A percentile compares a stretch with the other conserved stretches of the same genome.
Evolutionary conservation across 805 yeast genomes (phyloP).

Genomic region (Wickerhamia fluorescens): DNA sequence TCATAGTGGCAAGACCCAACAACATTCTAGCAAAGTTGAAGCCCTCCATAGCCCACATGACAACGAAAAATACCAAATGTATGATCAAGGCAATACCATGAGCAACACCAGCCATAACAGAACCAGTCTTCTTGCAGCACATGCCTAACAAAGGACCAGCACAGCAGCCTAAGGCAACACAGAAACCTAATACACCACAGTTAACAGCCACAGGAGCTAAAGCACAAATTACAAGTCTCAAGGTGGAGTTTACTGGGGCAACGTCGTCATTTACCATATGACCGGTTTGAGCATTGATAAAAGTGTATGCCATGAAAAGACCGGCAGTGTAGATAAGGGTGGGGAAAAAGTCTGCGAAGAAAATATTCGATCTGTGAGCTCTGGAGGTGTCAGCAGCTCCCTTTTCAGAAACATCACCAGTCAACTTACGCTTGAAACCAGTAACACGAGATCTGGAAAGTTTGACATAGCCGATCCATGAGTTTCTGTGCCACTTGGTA

Average conservation of each 20-base stretch:
- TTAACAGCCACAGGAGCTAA: conserved; percentile 88
- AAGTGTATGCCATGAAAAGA: conserved; percentile 71
- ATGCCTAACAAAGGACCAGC: conserved; percentile 92
- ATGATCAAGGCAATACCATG: conserved; percentile 91
- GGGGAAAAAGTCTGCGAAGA: conserved; percentile 72
- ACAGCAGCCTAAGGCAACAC: conserved; percentile 87
- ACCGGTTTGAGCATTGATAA: conserved; percentile 82
- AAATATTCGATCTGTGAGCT: conserved; percentile 70
- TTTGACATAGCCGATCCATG: conserved; percentile 82
- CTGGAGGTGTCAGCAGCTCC: conserved; percentile 64
- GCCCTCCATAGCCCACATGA: conserved; percentile 95
- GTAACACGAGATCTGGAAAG: conserved; percentile 81
- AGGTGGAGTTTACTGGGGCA: conserved; percentile 55
- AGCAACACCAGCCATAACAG: conserved; percentile 91
- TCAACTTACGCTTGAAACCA: conserved; percentile 74
- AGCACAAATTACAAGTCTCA: conserved; percentile 72
- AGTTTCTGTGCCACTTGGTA: conserved; percentile 80
- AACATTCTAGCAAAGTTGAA: conserved; percentile 84
- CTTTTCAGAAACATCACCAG: conserved; percentile 62
- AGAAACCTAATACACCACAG: conserved; percentile 73
- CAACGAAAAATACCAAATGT: conserved; percentile 82
- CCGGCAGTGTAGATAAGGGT: conserved; percentile 66
- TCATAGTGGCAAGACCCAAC: conserved; percentile 76
- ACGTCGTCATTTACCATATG: conserved; percentile 44
- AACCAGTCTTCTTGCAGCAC: conserved; percentile 96